Conservation (phyloP, 257 asterid species). For the Solanum pinnatisectum region DNA sequence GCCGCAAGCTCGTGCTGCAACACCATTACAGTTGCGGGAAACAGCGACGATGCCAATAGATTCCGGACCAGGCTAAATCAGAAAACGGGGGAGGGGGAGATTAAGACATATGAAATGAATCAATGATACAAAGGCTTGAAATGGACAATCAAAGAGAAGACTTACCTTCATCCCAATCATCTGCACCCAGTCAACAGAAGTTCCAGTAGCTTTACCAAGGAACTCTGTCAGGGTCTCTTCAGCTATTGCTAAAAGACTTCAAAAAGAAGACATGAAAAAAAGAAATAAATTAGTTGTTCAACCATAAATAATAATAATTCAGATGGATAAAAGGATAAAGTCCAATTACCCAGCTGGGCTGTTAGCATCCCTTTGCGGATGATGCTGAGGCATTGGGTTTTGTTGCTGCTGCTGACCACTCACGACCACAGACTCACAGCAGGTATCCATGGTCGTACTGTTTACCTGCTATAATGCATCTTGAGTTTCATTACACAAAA, state of each 20-base stretch:
- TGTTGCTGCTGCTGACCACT: constrained; percentile 79
- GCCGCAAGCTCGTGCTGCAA: constrained; percentile 99
- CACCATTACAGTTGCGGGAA: constrained; percentile 93
- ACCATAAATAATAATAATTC: neutral
- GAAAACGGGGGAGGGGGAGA: neutral
- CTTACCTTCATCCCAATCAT: constrained; percentile 99
- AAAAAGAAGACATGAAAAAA: neutral
- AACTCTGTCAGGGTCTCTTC: constrained; percentile 99
- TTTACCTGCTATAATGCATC: constrained; percentile 36
- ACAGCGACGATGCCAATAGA: constrained; percentile 96
- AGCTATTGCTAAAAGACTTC: constrained; percentile 88
- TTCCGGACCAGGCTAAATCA: constrained; percentile 99
- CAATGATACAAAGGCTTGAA: neutral
- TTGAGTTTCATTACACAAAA: neutral
- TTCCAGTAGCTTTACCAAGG: constrained; percentile 99
- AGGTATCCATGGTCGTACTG: constrained; percentile 66
- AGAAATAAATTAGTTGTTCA: neutral
- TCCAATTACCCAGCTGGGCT: constrained; percentile 94
- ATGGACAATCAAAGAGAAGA: neutral
- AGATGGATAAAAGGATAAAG: neutral
- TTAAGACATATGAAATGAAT: neutral
- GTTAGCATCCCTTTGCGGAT: constrained; percentile 79
- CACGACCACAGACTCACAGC: constrained; percentile 95
- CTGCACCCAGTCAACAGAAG: constrained; percentile 99
- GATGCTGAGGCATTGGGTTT: constrained; percentile 86